Evolutionary conservation across 257 asterid species (phyloP), one percentile per base, ranked within the genome.

Genomic region (Przewalskia tangutica): DNA sequence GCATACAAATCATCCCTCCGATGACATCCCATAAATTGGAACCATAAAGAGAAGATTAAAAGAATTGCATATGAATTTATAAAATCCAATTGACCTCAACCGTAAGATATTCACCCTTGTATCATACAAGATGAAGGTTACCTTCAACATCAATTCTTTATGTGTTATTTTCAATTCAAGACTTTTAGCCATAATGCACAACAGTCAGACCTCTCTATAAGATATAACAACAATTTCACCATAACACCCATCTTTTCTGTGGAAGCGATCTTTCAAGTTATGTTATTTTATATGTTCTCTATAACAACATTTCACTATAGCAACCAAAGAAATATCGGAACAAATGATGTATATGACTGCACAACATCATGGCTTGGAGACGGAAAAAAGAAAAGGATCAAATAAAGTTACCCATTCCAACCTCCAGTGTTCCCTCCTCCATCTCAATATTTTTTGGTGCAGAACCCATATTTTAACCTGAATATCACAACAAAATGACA

Each of bases 361-460:
- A 27, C 9, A 68, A 70, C 10, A 42, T 70, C 38, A 70, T 44
- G 77, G 55, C 3, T 46, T 13, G 59, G 27, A 77, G 65, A 53
- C 4, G 6, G 6, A 38, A 38, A 38, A 6, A 6, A 38, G 6
- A 38, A n/a, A 56, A 27, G 53, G 48, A 65, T 77, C 8, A 56
- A 54, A 79, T 2, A n/a, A 79, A 50, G 5, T 81, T 81, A 81
- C 87, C 87, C 84, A 84, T 84, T 70, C 87, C 87, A 84, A 84
- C 79, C 75, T 84, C 87, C 75, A 84, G 87, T 40, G 82, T 84
- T 84, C 87, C 87, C 82, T 75, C 87, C 71, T 84, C 87, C 82
- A 84, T 81, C 68, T 84, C 87, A 50, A 84, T 9, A 71, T n/a
- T 82, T 71, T 84, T 81, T 42, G 81, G 71, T 7, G 79, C 80